Percentiles rank a stretch among this genome's conserved stretches.
Conservation (phyloP, 352 stramenopile genomes). For the Globisporangium radiosum region DNA sequence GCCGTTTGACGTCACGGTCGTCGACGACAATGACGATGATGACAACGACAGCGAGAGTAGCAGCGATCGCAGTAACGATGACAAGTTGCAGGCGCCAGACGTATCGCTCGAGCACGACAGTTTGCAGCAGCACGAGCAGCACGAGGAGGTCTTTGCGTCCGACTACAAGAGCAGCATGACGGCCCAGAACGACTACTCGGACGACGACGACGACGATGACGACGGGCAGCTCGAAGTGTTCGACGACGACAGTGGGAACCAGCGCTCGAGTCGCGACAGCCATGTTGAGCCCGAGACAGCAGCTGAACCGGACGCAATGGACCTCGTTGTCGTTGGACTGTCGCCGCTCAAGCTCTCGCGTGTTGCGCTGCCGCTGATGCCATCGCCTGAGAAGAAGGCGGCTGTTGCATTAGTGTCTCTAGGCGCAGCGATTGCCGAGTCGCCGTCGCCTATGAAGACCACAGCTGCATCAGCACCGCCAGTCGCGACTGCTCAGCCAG, state of each 20-base stretch:
- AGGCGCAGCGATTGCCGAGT: neutral
- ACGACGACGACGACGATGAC: slow-evolving; percentile 17
- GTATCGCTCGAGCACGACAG: slow-evolving; percentile 2
- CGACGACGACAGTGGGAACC: slow-evolving; percentile 12
- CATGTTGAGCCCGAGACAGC: slow-evolving; percentile 1
- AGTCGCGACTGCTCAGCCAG: neutral
- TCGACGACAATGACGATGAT: slow-evolving; percentile 17
- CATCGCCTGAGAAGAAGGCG: slow-evolving; percentile 9
- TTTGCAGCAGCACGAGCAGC: slow-evolving; percentile 10
- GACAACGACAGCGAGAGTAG: neutral
- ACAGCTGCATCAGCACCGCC: neutral
- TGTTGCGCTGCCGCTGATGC: neutral
- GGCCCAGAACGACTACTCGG: slow-evolving; percentile 3
- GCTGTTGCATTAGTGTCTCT: neutral
- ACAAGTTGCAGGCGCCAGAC: neutral
- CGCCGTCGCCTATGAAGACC: neutral
- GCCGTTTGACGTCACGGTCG: slow-evolving; percentile 13
- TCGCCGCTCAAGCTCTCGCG: slow-evolving; percentile 28
- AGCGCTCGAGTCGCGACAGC: slow-evolving; percentile 6
- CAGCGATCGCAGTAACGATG: neutral
- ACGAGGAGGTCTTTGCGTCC: slow-evolving; percentile 17
- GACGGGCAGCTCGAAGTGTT: slow-evolving; percentile 45
- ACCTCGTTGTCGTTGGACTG: slow-evolving; percentile 32
- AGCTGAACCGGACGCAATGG: slow-evolving; percentile 8
- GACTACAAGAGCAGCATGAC: slow-evolving; percentile 10